Evolutionary conservation across 2,329 filamentous ascomycete genomes (phyloP), one percentile per base, ranked within the genome.

Genomic region (Xylariaceae sp.): DNA sequence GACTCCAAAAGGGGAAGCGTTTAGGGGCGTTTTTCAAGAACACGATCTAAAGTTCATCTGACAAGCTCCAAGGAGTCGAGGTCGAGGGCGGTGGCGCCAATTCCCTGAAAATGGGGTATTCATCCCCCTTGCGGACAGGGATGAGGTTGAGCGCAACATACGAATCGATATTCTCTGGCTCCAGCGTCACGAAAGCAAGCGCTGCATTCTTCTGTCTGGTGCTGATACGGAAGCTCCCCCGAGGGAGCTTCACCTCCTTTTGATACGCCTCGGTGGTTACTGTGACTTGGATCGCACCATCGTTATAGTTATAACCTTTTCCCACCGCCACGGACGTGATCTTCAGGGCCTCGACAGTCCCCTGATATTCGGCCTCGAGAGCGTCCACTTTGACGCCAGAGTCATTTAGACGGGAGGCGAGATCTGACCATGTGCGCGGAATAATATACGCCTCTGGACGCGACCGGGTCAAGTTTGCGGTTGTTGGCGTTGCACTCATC

Each of bases 131-230:
- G 15, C 44, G n/a, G 6, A 69, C 65, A 1, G 67, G 68, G 2
- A 70, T 35, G 30, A 69, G 54, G 51, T 68, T 67, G n/a, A 70
- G 69, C 17, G 63, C 54, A 30, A 68, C 68, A 30, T 68, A 70
- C 8, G 66, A 68, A 51, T 70, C 68, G 4, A 68, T 61, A 51
- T 67, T 67, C 61, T 70, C 68, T 11, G 67, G 68, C 58, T 70
- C 68, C 17, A 70, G 65, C 18, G 66, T 62, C 2, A 66, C 64
- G 47, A 70, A 70, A 51, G 66, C 68, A n/a, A 69, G 52, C 15
- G 67, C 68, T 1, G 65, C 67, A 37, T 69, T 69, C 58, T 67
- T 65, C 62, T 70, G 68, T 18, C 63, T 59, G 6, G 65, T 64
- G 55, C 65, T 61, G 1, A 69, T 48, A 4, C 59, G 52, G 57